These are phyloP conservation scores for Thelephora ganbajun DNA, from an alignment of 768 basidiomycete species.

Conservation along the genomic window DNA sequence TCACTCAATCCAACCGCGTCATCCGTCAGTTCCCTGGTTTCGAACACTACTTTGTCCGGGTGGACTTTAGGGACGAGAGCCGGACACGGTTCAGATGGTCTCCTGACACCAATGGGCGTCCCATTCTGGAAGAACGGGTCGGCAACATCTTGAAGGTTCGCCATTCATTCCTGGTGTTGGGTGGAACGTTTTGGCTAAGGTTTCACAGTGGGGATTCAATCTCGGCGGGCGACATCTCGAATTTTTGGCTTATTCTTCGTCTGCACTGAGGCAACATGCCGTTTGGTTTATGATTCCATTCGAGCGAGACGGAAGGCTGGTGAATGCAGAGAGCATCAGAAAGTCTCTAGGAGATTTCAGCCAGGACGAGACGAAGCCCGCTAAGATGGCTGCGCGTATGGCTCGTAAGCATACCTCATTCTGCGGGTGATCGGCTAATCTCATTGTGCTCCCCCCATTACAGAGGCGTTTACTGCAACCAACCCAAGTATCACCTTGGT, in stretches of 20 bases:
- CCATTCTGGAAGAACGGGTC: conserved; percentile 27
- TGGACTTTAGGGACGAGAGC: conserved; percentile 80
- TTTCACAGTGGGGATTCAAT: conserved; percentile 46
- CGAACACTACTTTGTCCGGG: conserved; percentile 63
- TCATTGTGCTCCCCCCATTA: too few relatives aligned
- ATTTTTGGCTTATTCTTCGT: conserved; percentile 73
- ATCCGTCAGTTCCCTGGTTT: conserved; percentile 51
- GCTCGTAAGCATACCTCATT: conserved; percentile 16
- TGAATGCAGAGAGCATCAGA: conserved; percentile 50
- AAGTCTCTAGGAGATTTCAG: conserved; percentile 54
- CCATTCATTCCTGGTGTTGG: too few relatives aligned
- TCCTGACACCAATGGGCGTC: conserved; percentile 26
- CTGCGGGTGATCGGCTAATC: too few relatives aligned
- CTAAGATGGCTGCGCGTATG: conserved; percentile 72
- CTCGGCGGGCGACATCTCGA: conserved; percentile 63
- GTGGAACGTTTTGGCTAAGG: conserved; percentile 9
- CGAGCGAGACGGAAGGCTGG: conserved; percentile 25
- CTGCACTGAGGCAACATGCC: conserved; percentile 63
- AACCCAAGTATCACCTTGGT: conserved; percentile 51
- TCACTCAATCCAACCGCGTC: conserved; percentile 67
- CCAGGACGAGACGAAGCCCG: conserved; percentile 31
- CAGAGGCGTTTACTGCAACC: conserved; percentile 72
- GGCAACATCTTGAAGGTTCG: conserved; percentile 19
- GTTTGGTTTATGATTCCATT: conserved; percentile 77
- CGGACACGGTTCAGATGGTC: conserved; percentile 61